Percentiles rank a stretch among this genome's conserved stretches.
Conservation (phyloP, 768 basidiomycete genomes). For the Brasilioporus rufonigricans region DNA sequence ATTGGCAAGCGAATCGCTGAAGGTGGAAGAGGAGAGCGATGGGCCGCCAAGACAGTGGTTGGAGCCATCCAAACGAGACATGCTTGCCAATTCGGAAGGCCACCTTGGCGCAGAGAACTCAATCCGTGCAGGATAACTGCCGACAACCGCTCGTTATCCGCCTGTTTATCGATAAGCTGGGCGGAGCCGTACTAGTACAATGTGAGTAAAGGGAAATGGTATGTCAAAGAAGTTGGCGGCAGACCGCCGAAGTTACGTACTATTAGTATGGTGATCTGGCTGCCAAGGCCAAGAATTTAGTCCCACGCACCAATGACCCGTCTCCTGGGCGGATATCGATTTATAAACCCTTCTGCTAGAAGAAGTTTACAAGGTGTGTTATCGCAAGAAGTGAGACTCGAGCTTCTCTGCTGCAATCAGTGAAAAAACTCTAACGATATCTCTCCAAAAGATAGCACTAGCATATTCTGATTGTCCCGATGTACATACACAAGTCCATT, state of each 20-base stretch:
- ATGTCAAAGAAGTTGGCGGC: background rate
- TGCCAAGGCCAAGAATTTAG: background rate
- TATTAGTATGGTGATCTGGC: background rate
- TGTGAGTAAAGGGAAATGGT: background rate
- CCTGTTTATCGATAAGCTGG: constrained; percentile 1
- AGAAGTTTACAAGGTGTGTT: background rate
- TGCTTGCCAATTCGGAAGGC: background rate
- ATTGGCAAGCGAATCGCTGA: constrained; percentile 6
- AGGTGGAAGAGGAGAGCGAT: constrained; percentile 68
- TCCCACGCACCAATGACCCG: no score
- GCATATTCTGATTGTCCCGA: constrained; percentile 4
- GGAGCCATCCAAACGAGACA: constrained; percentile 51
- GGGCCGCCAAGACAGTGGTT: constrained; percentile 88
- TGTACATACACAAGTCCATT: constrained; percentile 83
- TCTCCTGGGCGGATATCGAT: background rate
- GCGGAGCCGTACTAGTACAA: background rate
- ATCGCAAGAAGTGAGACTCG: no score
- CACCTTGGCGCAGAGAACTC: background rate
- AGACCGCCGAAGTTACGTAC: background rate
- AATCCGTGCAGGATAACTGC: background rate
- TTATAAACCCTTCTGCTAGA: background rate
- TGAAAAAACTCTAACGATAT: no score
- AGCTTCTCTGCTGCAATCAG: no score
- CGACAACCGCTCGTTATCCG: background rate
- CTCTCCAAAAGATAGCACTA: background rate